Base-by-base conservation (phyloP, 345 rosid species). In the Brassica carinata region DNA sequence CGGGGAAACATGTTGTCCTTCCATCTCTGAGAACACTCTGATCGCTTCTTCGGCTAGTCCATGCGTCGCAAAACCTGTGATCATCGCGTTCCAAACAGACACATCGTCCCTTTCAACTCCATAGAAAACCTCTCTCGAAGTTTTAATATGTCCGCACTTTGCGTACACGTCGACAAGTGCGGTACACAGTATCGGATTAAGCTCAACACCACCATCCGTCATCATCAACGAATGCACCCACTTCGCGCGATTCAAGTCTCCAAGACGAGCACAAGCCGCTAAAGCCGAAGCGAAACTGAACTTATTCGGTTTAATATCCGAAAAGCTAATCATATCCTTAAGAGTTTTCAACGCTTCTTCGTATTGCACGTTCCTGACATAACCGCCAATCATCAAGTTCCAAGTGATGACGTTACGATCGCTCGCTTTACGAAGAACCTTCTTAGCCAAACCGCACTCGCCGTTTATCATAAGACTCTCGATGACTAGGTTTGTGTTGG, bases 21-120 rank as follows among this genome's bases (percentile, higher is more conserved):
- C 88, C 95, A 91, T 90, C 86, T 82, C 83, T 8, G 84, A 81
- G 76, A 90, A 90, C 33, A 90, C 62, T 2, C 62, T 53, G 8
- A 88, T 68, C 4, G 90, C 96, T 84, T 90, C 91, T 3, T 7
- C 66, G 43, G 88, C 94, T 77, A 85, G 85, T 18, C 97, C 98
- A 59, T 94, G 97, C 70, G 84, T 74, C 4, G 95, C 97, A 17
- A 94, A 72, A 26, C 97, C 98, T 1, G 78, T 87, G 81, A 94
- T 88, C 90, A 94, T 91, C 3, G 94, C 85, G 43, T 92, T 91
- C 98, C 96, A 94, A 71, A 90, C 67, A 2, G 90, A 94, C 7
- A 91, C 91, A 82, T 92, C 78, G 26, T 33, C 75, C 18, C 74
- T 79, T 5, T 77, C 38, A 58, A 85, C 82, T 1, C 78, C 77